Evolutionary conservation across 345 rosid genomes (phyloP).

Genomic region (Durio zibethinus): DNA sequence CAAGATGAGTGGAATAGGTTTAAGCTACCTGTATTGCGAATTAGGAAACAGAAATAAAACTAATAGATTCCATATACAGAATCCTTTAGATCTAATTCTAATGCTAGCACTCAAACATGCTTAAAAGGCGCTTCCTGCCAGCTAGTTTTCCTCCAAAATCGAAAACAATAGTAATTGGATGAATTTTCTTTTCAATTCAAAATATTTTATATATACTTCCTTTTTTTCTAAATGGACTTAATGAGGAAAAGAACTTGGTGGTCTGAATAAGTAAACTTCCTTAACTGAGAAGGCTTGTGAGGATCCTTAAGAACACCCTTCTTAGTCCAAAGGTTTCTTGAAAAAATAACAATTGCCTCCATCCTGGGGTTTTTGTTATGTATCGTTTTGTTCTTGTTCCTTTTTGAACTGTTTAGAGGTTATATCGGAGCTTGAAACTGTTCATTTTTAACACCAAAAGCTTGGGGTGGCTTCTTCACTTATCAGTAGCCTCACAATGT

Average conservation of each 20-base stretch:
- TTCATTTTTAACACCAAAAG: neutral
- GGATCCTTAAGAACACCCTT: neutral
- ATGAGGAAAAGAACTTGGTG: neutral
- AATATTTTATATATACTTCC: neutral
- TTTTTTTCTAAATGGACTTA: neutral
- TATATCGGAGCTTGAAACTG: neutral
- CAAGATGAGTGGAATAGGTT: neutral
- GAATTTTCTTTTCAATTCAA: neutral
- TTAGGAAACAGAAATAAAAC: neutral
- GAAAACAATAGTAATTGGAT: neutral
- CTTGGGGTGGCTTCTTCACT: slow-evolving; percentile 6
- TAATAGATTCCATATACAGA: neutral
- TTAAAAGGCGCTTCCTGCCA: neutral
- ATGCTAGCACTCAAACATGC: neutral
- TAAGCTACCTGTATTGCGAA: neutral
- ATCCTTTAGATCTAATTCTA: neutral
- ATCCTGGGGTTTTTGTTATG: neutral
- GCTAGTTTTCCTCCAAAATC: neutral
- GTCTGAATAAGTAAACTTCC: neutral
- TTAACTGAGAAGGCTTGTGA: neutral
- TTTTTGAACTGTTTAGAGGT: neutral
- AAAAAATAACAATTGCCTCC: neutral
- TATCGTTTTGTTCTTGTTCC: neutral
- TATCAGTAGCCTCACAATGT: slow-evolving; percentile 10
- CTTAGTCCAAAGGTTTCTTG: neutral